These are phyloP conservation scores for Myxozyma geophila DNA, from an alignment of 805 yeast genomes.

Conservation along the genomic window DNA sequence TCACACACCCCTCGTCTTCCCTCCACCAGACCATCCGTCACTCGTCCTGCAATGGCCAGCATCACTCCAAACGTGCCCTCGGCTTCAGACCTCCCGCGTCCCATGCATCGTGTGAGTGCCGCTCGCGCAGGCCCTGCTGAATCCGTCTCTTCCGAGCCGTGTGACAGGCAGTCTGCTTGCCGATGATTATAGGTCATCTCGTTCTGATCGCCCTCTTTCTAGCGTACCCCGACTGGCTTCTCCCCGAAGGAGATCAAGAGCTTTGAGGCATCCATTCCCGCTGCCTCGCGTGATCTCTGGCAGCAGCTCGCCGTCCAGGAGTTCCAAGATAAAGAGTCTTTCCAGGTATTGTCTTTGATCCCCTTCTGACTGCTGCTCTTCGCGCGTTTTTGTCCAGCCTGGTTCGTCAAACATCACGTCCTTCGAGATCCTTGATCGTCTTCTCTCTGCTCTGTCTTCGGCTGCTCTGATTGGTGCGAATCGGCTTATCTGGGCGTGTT, in stretches of 20 bases:
- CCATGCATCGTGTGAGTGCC: conserved; percentile 33
- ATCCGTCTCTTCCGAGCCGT: not conserved
- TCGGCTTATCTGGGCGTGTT: no score
- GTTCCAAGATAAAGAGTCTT: conserved; percentile 56
- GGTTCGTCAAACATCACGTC: not conserved
- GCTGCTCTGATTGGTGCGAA: not conserved
- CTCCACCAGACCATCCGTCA: conserved; percentile 1
- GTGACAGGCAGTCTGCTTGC: not conserved
- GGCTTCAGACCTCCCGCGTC: conserved; percentile 24
- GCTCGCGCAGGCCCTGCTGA: not conserved
- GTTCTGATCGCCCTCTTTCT: conserved; percentile 5
- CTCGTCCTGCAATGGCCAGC: conserved; percentile 13
- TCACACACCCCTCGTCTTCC: not conserved
- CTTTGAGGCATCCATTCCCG: conserved; percentile 80
- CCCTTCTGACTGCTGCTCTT: not conserved
- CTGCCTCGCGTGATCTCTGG: conserved; percentile 79
- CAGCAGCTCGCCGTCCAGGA: conserved; percentile 64
- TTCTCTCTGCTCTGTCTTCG: not conserved
- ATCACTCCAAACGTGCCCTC: conserved; percentile 10
- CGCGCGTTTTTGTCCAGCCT: not conserved
- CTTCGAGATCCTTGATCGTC: not conserved
- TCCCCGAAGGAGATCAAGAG: conserved; percentile 86
- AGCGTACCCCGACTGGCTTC: conserved; percentile 86
- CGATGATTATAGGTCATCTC: not conserved
- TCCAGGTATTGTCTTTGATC: conserved; percentile 43